These are phyloP conservation scores for Leccinum barrowsii DNA, from an alignment of 768 basidiomycete species.

Conservation along the genomic window DNA sequence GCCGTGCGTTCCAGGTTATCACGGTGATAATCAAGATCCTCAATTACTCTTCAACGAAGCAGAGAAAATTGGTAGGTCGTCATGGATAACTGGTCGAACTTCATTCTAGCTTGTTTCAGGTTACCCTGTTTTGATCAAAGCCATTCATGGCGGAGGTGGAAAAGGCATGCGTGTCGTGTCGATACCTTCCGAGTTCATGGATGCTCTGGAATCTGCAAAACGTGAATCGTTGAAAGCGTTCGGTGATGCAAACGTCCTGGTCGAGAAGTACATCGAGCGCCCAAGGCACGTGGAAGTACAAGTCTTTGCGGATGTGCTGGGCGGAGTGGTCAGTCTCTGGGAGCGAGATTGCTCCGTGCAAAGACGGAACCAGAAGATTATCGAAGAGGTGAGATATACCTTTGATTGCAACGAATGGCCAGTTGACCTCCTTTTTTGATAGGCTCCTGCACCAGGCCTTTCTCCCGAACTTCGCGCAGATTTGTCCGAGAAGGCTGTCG, in stretches of 20 bases:
- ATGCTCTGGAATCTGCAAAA: slow-evolving; percentile 81
- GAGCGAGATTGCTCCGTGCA: slow-evolving; percentile 93
- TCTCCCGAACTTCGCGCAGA: slow-evolving; percentile 75
- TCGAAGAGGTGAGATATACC: slow-evolving; percentile 62
- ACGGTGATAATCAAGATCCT: slow-evolving; percentile 77
- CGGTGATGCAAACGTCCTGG: slow-evolving; percentile 79
- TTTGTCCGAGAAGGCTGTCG: slow-evolving; percentile 81
- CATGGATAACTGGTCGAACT: not conserved
- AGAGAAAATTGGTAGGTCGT: slow-evolving; percentile 55
- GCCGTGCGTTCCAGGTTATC: slow-evolving; percentile 93
- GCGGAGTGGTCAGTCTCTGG: slow-evolving; percentile 91
- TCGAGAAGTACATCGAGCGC: slow-evolving; percentile 85
- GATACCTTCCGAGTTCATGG: slow-evolving; percentile 64
- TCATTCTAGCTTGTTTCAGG: slow-evolving; percentile 36
- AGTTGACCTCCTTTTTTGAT: slow-evolving; percentile 1
- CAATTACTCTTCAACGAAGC: slow-evolving; percentile 67
- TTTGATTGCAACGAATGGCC: not conserved
- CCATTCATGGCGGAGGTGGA: slow-evolving; percentile 93
- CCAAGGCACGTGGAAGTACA: slow-evolving; percentile 95
- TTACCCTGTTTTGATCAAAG: slow-evolving; percentile 93
- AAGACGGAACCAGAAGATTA: slow-evolving; percentile 91
- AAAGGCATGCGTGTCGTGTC: slow-evolving; percentile 91
- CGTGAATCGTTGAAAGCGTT: slow-evolving; percentile 88
- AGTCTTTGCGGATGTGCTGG: slow-evolving; percentile 81
- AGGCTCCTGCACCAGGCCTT: slow-evolving; percentile 91